Conservation (phyloP, 352 stramenopile genomes). For the Globisporangium mamillatum region DNA sequence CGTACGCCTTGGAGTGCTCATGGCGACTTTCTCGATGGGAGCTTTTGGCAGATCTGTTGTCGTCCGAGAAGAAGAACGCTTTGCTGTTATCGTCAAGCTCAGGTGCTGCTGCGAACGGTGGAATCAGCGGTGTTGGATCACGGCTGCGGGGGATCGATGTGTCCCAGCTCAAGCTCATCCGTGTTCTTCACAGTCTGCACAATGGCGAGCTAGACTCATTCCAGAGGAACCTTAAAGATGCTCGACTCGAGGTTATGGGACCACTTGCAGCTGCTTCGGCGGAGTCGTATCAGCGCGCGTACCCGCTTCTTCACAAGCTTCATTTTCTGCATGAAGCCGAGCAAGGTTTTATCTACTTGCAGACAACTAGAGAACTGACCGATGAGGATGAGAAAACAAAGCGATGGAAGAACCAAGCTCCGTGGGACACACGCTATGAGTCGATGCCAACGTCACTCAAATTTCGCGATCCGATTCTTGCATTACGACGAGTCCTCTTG, state of each 20-base stretch:
- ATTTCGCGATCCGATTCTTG: conserved; percentile 81
- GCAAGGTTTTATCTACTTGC: conserved; percentile 61
- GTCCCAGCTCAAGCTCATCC: conserved; percentile 74
- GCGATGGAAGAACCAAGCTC: conserved; percentile 56
- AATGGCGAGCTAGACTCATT: conserved; percentile 51
- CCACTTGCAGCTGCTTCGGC: conserved; percentile 63
- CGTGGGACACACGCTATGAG: conserved; percentile 71
- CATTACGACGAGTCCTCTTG: conserved; percentile 74
- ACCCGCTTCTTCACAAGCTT: conserved; percentile 71
- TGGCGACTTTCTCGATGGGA: conserved; percentile 87
- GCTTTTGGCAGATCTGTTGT: conserved; percentile 69
- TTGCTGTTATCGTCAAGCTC: conserved; percentile 36
- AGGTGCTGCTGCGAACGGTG: conserved; percentile 1
- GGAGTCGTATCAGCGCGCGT: conserved; percentile 75
- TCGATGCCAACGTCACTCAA: conserved; percentile 75
- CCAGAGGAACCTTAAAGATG: conserved; percentile 58
- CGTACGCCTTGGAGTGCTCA: conserved; percentile 77
- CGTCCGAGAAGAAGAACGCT: conserved; percentile 68
- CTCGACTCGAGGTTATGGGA: conserved; percentile 65
- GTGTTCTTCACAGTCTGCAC: conserved; percentile 78
- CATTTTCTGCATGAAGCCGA: conserved; percentile 79
- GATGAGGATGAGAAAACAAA: conserved; percentile 28
- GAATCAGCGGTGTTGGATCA: neutral
- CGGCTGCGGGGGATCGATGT: conserved; percentile 66
- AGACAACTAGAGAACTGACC: conserved; percentile 25